A percentile compares a stretch with the other conserved stretches of the same genome.
Conservation (phyloP, 1,139 yeast species). For the Taphrina communis region DNA sequence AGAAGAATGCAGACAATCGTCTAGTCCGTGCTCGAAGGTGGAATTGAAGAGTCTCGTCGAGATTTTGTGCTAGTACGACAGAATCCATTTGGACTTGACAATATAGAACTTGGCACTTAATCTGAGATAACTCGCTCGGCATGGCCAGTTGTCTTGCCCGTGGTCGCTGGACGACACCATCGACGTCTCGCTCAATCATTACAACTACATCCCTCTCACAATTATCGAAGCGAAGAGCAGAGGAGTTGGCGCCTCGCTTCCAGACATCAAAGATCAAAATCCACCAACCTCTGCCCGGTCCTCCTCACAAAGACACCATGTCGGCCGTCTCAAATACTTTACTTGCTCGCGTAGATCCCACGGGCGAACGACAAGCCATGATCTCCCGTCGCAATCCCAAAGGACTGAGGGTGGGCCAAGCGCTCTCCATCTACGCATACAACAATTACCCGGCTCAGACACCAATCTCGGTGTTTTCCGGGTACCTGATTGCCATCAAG, state of each 20-base stretch:
- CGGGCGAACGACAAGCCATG: conserved; percentile 32
- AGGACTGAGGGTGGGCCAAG: conserved; percentile 42
- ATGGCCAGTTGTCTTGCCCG: conserved; percentile 24
- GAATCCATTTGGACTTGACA: too few species aligned
- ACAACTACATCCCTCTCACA: conserved; percentile 14
- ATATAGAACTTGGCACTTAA: too few species aligned
- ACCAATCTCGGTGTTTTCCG: conserved; percentile 44
- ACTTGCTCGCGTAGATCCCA: conserved; percentile 29
- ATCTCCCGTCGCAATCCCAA: conserved; percentile 32
- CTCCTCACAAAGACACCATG: conserved; percentile 30
- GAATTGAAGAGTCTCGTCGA: too few species aligned
- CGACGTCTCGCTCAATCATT: conserved; percentile 8
- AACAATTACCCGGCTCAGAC: conserved; percentile 39
- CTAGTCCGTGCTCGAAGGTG: too few species aligned
- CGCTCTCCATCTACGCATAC: conserved; percentile 42
- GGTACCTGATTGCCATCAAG: conserved; percentile 47
- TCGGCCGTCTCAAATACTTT: conserved; percentile 7
- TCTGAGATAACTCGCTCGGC: too few species aligned
- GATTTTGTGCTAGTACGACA: too few species aligned
- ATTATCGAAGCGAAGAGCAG: neutral
- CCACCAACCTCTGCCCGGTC: conserved; percentile 33
- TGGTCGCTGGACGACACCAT: neutral
- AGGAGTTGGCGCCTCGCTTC: conserved; percentile 1
- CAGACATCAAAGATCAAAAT: conserved; percentile 24
- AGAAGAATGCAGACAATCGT: too few species aligned